Evolutionary conservation across 2,329 filamentous ascomycete species (phyloP), one percentile per base, ranked within the genome.

Genomic region (Tricladium varicosporioides): DNA sequence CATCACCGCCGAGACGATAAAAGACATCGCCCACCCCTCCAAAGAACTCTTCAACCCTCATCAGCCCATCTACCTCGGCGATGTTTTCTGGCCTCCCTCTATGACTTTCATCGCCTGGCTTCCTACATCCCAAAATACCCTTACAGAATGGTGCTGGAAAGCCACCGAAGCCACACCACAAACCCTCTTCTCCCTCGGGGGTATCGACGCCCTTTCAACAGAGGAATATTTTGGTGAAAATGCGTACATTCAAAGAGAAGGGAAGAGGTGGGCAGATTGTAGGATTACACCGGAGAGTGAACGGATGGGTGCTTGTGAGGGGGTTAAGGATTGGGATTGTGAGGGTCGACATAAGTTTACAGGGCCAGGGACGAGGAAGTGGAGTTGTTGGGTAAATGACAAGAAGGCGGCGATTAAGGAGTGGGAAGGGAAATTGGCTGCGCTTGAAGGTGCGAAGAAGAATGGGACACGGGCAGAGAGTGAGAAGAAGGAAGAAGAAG

Each of bases 71-170:
- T 67, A 68, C 51, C 57, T 69, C 5, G 67, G 65, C 48, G 60
- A 68, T 18, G 61, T 66, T 18, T 69, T 69, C 58, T 64, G 56
- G 53, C 63, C 67, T 2, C 66, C 67, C 27, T 53, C 59, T n/a
- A 64, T 68, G 65, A 64, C 58, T 7, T 60, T 68, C 44, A 45
- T 68, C 1, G 67, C 66, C 44, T 69, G 67, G 62, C 60, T 63
- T 1, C 61, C 66, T 16, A 54, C 51, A 15, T 50, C 56, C n/a
- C 31, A 54, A 13, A 54, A 60, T 15, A 47, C 50, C 5, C 53
- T 56, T 2, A 58, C 57, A 31, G 60, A 63, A 55, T 69, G 66
- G 66, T 69, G 67, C 56, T 59, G 57, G 53, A 53, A 31, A 18
- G 62, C 63, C 1, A 54, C 55, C 31, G 64, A 66, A 14, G 51